Percentiles rank a stretch among this genome's conserved stretches.
Conservation (phyloP, 2,329 filamentous ascomycete genomes). For the Pyricularia grisea region DNA sequence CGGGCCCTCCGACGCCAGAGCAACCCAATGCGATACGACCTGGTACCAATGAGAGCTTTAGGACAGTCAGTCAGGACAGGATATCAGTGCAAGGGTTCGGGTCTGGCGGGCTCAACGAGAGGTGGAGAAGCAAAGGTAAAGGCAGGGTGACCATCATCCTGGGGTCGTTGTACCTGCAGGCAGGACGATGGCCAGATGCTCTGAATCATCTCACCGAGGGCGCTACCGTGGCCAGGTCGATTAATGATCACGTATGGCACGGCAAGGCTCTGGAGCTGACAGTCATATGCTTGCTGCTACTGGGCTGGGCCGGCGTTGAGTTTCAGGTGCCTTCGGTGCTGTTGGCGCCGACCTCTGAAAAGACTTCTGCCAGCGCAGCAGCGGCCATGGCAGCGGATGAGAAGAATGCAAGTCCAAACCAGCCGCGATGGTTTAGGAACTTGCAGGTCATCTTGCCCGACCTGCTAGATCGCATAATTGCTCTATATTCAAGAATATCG, state of each 20-base stretch:
- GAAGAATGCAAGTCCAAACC: conserved; percentile 30
- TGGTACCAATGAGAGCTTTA: conserved; percentile 31
- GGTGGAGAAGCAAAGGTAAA: conserved; percentile 71
- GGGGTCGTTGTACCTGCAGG: conserved; percentile 78
- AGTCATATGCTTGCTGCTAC: conserved; percentile 69
- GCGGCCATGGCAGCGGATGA: conserved; percentile 18
- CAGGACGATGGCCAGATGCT: conserved; percentile 84
- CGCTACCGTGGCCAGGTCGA: conserved; percentile 63
- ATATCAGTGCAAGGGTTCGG: conserved; percentile 65
- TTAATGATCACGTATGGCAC: conserved; percentile 94
- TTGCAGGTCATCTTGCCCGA: conserved; percentile 59
- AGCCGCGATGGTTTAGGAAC: conserved; percentile 43
- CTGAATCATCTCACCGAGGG: conserved; percentile 75
- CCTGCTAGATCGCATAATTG: conserved; percentile 63
- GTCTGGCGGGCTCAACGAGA: conserved; percentile 61
- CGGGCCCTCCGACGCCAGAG: neutral
- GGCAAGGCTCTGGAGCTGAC: conserved; percentile 90
- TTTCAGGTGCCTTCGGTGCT: conserved; percentile 64
- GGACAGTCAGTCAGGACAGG: conserved; percentile 42
- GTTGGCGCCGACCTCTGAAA: conserved; percentile 39
- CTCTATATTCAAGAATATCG: conserved; percentile 61
- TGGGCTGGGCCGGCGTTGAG: conserved; percentile 75
- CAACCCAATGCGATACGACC: conserved; percentile 18
- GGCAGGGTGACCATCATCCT: conserved; percentile 71
- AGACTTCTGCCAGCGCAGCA: conserved; percentile 13